A percentile compares a stretch with the other conserved stretches of the same genome.
These are phyloP conservation scores for Gossypium thurberi DNA, from an alignment of 345 rosid genomes.

Conservation along the genomic window DNA sequence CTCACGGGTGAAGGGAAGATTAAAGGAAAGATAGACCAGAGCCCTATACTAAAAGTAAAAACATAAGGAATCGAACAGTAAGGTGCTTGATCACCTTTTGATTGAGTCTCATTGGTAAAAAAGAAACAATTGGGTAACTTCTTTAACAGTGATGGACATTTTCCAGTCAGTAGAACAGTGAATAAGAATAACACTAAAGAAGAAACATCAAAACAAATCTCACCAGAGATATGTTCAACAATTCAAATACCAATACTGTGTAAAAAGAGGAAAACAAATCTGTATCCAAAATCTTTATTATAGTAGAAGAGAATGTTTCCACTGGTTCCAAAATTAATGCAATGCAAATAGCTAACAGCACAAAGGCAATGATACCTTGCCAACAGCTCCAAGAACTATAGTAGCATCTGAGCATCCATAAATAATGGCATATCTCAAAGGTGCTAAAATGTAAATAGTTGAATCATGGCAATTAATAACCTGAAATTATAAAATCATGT, in stretches of 20 bases:
- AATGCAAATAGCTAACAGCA: constrained; percentile 5
- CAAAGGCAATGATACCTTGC: constrained; percentile 57
- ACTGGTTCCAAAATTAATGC: background rate
- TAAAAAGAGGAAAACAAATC: background rate
- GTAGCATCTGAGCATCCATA: constrained; percentile 99
- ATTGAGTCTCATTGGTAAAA: background rate
- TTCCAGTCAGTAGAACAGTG: background rate
- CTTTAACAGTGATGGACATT: background rate
- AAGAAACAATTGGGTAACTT: background rate
- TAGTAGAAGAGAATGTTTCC: background rate
- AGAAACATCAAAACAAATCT: background rate
- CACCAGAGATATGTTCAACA: background rate
- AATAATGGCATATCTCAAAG: constrained; percentile 80
- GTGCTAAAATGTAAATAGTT: constrained; percentile 84
- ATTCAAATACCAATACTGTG: background rate
- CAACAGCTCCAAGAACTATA: constrained; percentile 95
- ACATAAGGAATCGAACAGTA: background rate
- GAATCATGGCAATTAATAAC: constrained; percentile 97
- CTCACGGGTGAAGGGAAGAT: background rate
- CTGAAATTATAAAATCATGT: constrained; percentile 37
- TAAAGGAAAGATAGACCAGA: background rate
- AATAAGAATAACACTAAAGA: background rate
- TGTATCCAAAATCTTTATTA: background rate
- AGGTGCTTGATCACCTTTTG: background rate
- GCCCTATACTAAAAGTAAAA: background rate